A percentile compares a stretch with the other conserved stretches of the same genome.
Conservation (phyloP, 352 stramenopile genomes). For the Globisporangium carolinianum region DNA sequence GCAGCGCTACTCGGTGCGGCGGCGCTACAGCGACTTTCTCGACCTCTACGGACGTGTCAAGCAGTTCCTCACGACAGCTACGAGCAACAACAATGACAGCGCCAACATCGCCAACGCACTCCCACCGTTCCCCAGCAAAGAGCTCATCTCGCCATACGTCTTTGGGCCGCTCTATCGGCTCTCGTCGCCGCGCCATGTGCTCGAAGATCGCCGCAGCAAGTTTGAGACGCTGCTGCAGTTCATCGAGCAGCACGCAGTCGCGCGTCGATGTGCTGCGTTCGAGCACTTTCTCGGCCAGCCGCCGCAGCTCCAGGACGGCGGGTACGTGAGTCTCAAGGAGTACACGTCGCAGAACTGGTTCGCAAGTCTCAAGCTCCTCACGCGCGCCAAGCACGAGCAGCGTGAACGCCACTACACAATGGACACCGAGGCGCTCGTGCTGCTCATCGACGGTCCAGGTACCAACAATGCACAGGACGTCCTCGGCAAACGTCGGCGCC, state of each 20-base stretch:
- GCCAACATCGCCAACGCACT: conserved; percentile 5
- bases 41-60: conserved; percentile 44
- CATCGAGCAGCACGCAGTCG: conserved; percentile 44
- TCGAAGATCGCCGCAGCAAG: conserved; percentile 42
- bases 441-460: conserved; percentile 1
- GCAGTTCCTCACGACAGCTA: conserved; percentile 9
- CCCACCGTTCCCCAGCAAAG: conserved; percentile 50
- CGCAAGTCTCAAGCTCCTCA: conserved; percentile 46
- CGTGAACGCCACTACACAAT: conserved; percentile 20
- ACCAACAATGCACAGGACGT: not conserved
- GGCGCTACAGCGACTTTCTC: conserved; percentile 63
- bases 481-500: conserved; percentile 10
- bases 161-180: conserved; percentile 43
- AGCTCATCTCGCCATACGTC: conserved; percentile 37
- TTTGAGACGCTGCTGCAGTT: conserved; percentile 54
- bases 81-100: conserved; percentile 11
- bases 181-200: conserved; percentile 31
- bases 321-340: conserved; percentile 70
- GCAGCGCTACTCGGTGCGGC: conserved; percentile 53
- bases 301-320: conserved; percentile 44
- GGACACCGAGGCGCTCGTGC: conserved; percentile 13
- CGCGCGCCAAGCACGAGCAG: conserved; percentile 25
- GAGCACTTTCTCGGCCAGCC: conserved; percentile 49
- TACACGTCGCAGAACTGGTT: conserved; percentile 66
- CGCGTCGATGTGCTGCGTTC: conserved; percentile 28